Conservation (phyloP, 2,329 filamentous ascomycete genomes). For the Pseudogymnoascus sp. region DNA sequence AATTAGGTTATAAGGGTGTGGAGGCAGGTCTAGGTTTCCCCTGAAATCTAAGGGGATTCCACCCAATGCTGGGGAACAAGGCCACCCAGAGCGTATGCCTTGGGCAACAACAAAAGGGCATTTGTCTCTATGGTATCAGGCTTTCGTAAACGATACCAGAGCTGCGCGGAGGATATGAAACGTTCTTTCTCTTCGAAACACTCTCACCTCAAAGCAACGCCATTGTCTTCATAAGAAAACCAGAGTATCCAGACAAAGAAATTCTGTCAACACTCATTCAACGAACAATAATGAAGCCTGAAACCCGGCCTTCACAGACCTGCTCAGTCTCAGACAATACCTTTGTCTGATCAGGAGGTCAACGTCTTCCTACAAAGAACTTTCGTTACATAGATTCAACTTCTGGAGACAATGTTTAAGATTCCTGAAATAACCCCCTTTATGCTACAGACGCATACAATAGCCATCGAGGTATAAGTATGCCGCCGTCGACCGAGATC, state of each 20-base stretch:
- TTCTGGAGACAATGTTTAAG: neutral
- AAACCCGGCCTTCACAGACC: neutral
- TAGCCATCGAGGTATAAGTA: neutral
- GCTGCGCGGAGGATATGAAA: neutral
- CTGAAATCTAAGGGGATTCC: neutral
- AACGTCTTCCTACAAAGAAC: neutral
- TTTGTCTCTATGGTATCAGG: neutral
- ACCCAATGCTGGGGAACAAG: neutral
- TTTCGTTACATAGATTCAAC: neutral
- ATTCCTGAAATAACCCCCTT: neutral
- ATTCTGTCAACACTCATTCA: neutral
- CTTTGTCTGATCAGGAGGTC: neutral
- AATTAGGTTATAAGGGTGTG: neutral
- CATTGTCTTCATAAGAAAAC: neutral
- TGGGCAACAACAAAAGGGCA: neutral
- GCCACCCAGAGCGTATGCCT: neutral
- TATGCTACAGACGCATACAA: neutral
- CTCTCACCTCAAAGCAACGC: neutral
- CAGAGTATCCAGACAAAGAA: neutral
- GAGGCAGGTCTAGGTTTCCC: neutral
- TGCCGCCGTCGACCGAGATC: neutral
- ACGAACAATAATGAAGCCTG: neutral
- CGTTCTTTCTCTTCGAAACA: neutral
- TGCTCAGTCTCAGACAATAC: neutral
- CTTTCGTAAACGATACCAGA: neutral